Base-by-base conservation (phyloP, 2,329 filamentous ascomycete species). In the Trichothecium sympodiale region DNA sequence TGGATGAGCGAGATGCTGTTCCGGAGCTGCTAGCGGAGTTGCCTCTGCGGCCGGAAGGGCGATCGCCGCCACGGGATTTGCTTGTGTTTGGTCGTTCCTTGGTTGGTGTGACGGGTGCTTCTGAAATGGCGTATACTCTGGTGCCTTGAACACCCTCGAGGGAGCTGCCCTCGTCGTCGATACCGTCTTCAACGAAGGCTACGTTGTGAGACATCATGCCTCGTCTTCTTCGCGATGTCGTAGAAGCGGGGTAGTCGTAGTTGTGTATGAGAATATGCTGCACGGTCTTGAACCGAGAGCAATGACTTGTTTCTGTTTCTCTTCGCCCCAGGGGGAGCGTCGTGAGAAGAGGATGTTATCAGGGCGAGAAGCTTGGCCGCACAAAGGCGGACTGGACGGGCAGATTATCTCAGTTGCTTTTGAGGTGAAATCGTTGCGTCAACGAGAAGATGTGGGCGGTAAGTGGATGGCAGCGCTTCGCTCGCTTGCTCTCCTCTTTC, bases 21-120 rank as follows among this genome's bases (percentile, higher is more conserved):
- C 69, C 61, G 33, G 64, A 62, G 45, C 66, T 64, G 41, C 47
- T 54, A 17, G 60, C 57, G 28, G 60, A 56, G 12, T 57, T 56
- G 31, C 55, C 51, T 40, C 56, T 60, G 35, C 53, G 37, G 53
- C 43, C 52, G 16, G 49, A 38, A 13, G 49, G 43, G 27, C 50
- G 48, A 41, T 48, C 52, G 29, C 65, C 60, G 37, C 48, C 62
- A 41, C 67, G 62, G 30, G 64, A 57, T 48, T 62, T 68, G 42
- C 68, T 53, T 15, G 64, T 71, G 49, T 74, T 74, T 47, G 71
- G 62, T 23, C 60, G 61, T 46, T 71, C 62, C 42, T 67, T 71
- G 34, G 46, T 51, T 8, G 65, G 63, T 43, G 61, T 64, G 26
- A 40, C 38, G 20, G 60, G 53, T n/a, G 57, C 62, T 35, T 61